A percentile compares a stretch with the other conserved stretches of the same genome.
phyloP scores from a whole-genome alignment of 768 basidiomycete genomes.

The Leccinum rimulosum region DNA sequence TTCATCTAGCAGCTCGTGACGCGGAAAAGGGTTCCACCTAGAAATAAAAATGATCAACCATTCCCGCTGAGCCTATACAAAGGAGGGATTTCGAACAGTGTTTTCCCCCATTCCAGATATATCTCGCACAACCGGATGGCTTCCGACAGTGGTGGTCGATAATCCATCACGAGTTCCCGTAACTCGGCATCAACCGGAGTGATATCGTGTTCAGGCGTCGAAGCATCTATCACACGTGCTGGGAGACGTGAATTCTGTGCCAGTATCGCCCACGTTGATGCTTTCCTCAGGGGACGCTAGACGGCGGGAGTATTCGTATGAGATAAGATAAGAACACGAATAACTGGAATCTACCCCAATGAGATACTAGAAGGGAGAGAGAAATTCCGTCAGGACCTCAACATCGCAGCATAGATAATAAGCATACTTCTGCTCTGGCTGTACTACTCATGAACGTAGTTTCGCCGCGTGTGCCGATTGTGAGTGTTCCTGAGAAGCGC shows the following conservation, averaged over 20 bases:
- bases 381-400: not conserved
- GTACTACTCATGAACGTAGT: slow-evolving; percentile 61
- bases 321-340: not conserved
- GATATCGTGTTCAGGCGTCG: slow-evolving; percentile 33
- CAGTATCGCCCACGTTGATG: slow-evolving; percentile 14
- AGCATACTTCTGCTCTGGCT: slow-evolving; percentile 62
- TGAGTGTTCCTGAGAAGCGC: slow-evolving; percentile 49
- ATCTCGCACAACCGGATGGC: slow-evolving; percentile 60
- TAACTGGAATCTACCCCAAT: slow-evolving; percentile 42
- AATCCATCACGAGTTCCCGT: slow-evolving; percentile 41
- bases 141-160: slow-evolving; percentile 57
- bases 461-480: slow-evolving; percentile 53
- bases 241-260: slow-evolving; percentile 38
- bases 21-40: slow-evolving; percentile 56
- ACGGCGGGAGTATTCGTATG: not conserved
- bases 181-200: slow-evolving; percentile 35
- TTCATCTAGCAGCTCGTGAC: slow-evolving; percentile 55
- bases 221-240: slow-evolving; percentile 37
- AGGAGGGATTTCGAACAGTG: slow-evolving; percentile 42
- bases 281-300: slow-evolving; percentile 27
- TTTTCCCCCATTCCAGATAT: slow-evolving; percentile 62
- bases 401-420: not conserved
- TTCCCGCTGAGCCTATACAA: not conserved
- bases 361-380: slow-evolving; percentile 42
- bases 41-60: not conserved